Evolutionary conservation across 2,329 filamentous ascomycete species (phyloP).

Genomic region (Ascosphaera apis): DNA sequence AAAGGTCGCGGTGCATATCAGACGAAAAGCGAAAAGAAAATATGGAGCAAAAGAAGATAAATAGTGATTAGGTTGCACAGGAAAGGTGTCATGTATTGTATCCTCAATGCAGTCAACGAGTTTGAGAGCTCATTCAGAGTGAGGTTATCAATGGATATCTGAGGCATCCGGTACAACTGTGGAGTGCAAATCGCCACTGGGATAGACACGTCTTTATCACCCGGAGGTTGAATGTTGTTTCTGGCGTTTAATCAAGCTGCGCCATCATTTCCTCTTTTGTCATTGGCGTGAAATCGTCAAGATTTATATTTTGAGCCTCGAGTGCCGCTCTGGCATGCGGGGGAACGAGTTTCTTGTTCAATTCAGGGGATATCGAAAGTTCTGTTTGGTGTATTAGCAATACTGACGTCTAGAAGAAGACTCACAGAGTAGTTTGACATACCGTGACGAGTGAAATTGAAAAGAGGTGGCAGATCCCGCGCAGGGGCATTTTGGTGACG

Average conservation of each 20-base stretch:
- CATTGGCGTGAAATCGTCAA: constrained; percentile 81
- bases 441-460: constrained; percentile 91
- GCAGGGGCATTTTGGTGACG: constrained; percentile 61
- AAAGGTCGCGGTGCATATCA: no score
- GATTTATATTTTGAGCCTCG: constrained; percentile 58
- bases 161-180: not conserved
- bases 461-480: constrained; percentile 66
- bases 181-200: no score
- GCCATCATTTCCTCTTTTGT: constrained; percentile 94
- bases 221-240: no score
- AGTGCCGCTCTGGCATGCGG: constrained; percentile 55
- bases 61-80: no score
- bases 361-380: constrained; percentile 74
- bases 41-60: no score
- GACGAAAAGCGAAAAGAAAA: no score
- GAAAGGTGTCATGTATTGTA: no score
- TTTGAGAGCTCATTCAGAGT: no score
- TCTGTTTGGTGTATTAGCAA: constrained; percentile 34
- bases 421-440: constrained; percentile 15
- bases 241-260: constrained; percentile 84
- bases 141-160: not conserved
- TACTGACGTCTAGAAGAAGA: not conserved
- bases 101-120: no score
- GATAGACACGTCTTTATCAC: no score
- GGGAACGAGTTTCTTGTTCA: constrained; percentile 78